Evolutionary conservation across 148 eudicot species (phyloP).

Genomic region (Spergularia bocconei): DNA sequence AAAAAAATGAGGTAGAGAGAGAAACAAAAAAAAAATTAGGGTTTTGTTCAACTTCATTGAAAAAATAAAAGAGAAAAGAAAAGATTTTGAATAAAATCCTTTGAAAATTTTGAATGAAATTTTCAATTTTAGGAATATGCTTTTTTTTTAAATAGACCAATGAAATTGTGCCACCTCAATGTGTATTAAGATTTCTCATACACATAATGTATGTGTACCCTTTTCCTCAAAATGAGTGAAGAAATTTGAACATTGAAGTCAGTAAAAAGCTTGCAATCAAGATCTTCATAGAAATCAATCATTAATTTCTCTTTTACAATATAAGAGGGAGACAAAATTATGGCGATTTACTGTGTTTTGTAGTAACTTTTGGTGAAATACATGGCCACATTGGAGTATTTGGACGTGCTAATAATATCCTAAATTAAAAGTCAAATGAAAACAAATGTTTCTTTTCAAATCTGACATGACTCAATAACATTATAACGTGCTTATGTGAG

Average conservation of each 20-base stretch:
- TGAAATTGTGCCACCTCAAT: too few species aligned
- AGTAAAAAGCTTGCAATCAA: neutral
- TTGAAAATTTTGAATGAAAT: too few species aligned
- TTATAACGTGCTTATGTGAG: conserved; percentile 10
- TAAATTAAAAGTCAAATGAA: neutral
- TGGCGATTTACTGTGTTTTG: conserved; percentile 12
- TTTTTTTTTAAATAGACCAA: too few species aligned
- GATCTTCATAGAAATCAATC: neutral
- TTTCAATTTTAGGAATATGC: too few species aligned
- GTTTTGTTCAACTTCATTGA: too few species aligned
- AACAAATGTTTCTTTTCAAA: neutral
- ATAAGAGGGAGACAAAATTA: conserved; percentile 21
- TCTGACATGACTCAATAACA: neutral
- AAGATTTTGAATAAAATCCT: too few species aligned
- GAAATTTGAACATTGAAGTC: neutral
- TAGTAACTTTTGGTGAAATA: conserved; percentile 22
- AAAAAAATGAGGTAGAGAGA: too few species aligned
- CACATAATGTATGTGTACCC: too few species aligned
- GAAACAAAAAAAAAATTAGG: too few species aligned
- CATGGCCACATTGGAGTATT: neutral
- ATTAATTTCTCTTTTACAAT: neutral
- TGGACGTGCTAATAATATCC: neutral
- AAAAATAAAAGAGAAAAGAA: too few species aligned
- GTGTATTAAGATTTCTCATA: too few species aligned
- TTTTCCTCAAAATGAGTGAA: conserved; percentile 1